Evolutionary conservation across 2,329 filamentous ascomycete species (phyloP).

Genomic region (Chrysosporium queenslandicum): DNA sequence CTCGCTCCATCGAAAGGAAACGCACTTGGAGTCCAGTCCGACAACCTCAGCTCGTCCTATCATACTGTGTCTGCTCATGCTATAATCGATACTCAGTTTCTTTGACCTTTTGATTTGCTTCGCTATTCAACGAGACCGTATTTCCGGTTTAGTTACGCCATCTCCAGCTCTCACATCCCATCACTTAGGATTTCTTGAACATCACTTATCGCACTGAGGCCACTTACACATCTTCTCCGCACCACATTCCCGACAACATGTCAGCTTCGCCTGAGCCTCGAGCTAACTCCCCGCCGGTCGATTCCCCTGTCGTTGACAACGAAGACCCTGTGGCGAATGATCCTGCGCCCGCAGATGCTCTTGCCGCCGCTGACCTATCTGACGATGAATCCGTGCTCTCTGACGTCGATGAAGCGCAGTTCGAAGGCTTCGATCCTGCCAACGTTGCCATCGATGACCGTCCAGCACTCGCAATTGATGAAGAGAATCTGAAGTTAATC

Average conservation of each 20-base stretch:
- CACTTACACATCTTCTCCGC: neutral
- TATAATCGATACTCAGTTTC: no score
- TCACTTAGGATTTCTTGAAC: neutral
- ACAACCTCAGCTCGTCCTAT: neutral
- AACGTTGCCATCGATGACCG: conserved; percentile 53
- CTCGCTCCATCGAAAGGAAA: neutral
- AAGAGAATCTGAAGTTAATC: conserved; percentile 51
- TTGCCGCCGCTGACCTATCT: conserved; percentile 38
- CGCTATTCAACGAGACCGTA: no score
- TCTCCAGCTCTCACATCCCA: neutral
- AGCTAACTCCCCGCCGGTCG: conserved; percentile 9
- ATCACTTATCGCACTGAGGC: no score
- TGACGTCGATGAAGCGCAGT: conserved; percentile 55
- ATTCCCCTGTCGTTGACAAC: conserved; percentile 15
- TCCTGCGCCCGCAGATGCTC: conserved; percentile 17
- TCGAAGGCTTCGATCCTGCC: conserved; percentile 54
- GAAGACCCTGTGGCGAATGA: conserved; percentile 15
- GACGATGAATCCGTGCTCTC: conserved; percentile 54
- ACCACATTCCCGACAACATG: conserved; percentile 23
- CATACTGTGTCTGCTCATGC: no score
- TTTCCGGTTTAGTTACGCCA: neutral
- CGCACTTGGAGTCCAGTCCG: neutral
- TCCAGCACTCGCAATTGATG: conserved; percentile 49
- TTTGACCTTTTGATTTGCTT: no score
- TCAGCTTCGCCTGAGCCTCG: conserved; percentile 31